Percentiles rank a stretch among this genome's conserved stretches.
Conservation (phyloP, 768 basidiomycete genomes). For the Chalciporus chontae region DNA sequence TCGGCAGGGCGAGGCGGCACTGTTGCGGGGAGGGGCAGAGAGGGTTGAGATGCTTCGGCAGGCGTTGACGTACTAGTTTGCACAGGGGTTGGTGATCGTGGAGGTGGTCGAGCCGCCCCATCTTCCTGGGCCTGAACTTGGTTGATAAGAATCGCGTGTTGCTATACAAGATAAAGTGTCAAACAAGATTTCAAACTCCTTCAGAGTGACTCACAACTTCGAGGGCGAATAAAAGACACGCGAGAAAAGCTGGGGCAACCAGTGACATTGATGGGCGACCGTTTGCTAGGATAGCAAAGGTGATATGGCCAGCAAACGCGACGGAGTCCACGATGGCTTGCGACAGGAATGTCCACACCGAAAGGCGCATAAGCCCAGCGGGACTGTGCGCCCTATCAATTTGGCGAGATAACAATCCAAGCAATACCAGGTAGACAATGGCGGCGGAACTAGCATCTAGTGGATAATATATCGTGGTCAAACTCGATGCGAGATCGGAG, state of each 20-base stretch:
- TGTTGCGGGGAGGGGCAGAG: slow-evolving; percentile 18
- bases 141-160: slow-evolving; percentile 78
- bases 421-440: slow-evolving; percentile 60
- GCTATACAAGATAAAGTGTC: slow-evolving; percentile 40
- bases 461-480: neutral
- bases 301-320: slow-evolving; percentile 85
- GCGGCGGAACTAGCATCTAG: slow-evolving; percentile 73
- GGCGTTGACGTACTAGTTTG: slow-evolving; percentile 4
- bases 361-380: slow-evolving; percentile 72
- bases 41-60: slow-evolving; percentile 10
- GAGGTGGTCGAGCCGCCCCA: slow-evolving; percentile 31
- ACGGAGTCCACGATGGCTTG: slow-evolving; percentile 80
- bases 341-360: slow-evolving; percentile 77
- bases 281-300: slow-evolving; percentile 82
- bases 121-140: slow-evolving; percentile 83
- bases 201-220: slow-evolving; percentile 62
- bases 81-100: slow-evolving; percentile 7
- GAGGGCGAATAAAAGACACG: slow-evolving; percentile 74
- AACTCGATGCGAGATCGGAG: neutral
- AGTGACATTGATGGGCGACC: slow-evolving; percentile 78
- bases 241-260: slow-evolving; percentile 80
- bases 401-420: slow-evolving; percentile 72
- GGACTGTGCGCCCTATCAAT: slow-evolving; percentile 73
- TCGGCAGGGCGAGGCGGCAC: slow-evolving; percentile 14
- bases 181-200: neutral